phyloP scores from a whole-genome alignment of 768 basidiomycete species.

The Tricholoma flavovirens region DNA sequence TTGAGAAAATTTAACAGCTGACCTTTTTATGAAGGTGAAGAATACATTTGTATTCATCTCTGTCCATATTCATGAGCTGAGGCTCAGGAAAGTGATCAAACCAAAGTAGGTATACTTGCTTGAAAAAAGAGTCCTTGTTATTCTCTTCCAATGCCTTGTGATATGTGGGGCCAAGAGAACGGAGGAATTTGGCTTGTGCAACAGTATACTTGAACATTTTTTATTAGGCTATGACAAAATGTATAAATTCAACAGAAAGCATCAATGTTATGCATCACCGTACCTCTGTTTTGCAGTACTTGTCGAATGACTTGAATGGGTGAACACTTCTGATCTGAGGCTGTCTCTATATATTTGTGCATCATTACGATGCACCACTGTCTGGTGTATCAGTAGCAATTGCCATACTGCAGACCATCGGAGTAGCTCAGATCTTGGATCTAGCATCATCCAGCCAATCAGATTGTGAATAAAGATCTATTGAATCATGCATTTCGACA shows the following conservation, averaged over 20 bases:
- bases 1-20: background rate
- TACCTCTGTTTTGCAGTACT: no score
- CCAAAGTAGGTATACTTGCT: no score
- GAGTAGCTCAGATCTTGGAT: background rate
- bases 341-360: background rate
- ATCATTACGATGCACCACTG: background rate
- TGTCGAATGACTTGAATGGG: no score
- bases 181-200: background rate
- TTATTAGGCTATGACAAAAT: background rate
- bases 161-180: no score
- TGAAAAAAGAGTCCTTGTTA: background rate
- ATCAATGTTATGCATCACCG: background rate
- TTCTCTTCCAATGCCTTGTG: no score
- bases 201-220: background rate
- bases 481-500: background rate
- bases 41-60: background rate
- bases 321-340: no score
- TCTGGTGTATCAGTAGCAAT: constrained; percentile 1
- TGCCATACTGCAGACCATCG: background rate
- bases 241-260: background rate
- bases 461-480: background rate
- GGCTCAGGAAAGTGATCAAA: no score
- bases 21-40: background rate
- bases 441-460: background rate
- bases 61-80: no score